Base-by-base conservation (phyloP, 257 asterid species). In the Solanum arcanum region DNA sequence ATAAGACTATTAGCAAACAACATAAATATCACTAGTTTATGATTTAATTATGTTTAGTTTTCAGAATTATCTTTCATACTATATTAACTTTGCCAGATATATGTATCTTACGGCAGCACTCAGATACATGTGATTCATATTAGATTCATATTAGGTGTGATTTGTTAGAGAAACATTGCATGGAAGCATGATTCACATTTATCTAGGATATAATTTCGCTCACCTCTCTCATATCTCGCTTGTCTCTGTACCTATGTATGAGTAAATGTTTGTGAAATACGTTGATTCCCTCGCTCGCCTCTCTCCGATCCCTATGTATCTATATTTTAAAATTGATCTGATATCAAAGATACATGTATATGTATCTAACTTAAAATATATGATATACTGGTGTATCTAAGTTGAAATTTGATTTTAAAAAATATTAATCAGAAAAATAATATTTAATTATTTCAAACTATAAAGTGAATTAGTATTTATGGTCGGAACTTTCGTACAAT, bases 231-330 rank as follows among this genome's bases (percentile, higher is more conserved):
- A 0, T 49, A 49, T 49, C 11, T 15, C 21, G 0, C 12, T 20
- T 7, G 13, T 21, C 68, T 59, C 13, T 59, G 13, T 59, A 12
- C 66, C 27, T 59, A 59, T 59, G 27, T 52, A 16, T 52, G 18
- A 16, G 62, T 52, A 41, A 8, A 41, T 41, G 44, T 41, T 7
- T 41, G 6, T 52, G 4, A 52, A 1, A 16, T 52, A 52, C 4
- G 7, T 0, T 16, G 62, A 2, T 3, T 52, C 62, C 18, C 62
- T 52, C 3, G 0, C 13, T 59, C 0, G 0, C 7, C 69, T 62
- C 69, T 60, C 6, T 21, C 5, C 35, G 35, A 33, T 33, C 29
- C 29, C 14, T 21, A 23, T 60, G 69, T 23, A 60, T 60, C 3
- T 60, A 0, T 9, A 4, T 60, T 60, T 60, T 9, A 60, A 29